Percentiles rank a stretch among this genome's conserved stretches.
Conservation (phyloP, 768 basidiomycete genomes). For the Pisolithus orientalis region DNA sequence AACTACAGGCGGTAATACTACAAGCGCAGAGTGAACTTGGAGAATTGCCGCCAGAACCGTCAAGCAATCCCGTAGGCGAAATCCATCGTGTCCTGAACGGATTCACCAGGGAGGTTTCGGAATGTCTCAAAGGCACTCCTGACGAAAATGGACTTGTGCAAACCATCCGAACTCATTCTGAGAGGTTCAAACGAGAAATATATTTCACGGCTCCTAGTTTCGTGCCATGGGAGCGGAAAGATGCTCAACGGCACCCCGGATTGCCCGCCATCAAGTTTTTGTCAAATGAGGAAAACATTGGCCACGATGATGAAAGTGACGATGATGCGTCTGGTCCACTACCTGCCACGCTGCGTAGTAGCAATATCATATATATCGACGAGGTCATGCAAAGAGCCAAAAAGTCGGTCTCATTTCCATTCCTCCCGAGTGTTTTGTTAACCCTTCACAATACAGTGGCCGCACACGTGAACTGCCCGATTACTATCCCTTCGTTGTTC, state of each 20-base stretch:
- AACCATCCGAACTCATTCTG: slow-evolving; percentile 42
- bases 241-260: background rate
- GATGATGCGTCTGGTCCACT: slow-evolving; percentile 4
- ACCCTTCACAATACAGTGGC: slow-evolving; percentile 36
- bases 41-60: slow-evolving; percentile 45
- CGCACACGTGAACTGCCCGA: slow-evolving; percentile 67
- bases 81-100: slow-evolving; percentile 40
- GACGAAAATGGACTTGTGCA: slow-evolving; percentile 50
- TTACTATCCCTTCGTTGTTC: slow-evolving; percentile 59
- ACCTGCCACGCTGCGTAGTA: background rate
- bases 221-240: slow-evolving; percentile 36
- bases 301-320: background rate
- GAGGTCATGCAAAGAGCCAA: slow-evolving; percentile 44
- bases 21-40: slow-evolving; percentile 29
- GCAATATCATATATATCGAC: slow-evolving; percentile 38
- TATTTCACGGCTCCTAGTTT: slow-evolving; percentile 53
- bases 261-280: slow-evolving; percentile 27
- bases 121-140: slow-evolving; percentile 48
- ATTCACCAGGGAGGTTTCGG: slow-evolving; percentile 41
- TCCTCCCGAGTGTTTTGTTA: too few relatives aligned
- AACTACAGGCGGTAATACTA: slow-evolving; percentile 42
- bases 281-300: slow-evolving; percentile 32
- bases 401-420: slow-evolving; percentile 32
- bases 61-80: slow-evolving; percentile 51
- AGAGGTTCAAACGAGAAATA: slow-evolving; percentile 42